A percentile compares a stretch with the other conserved stretches of the same genome.
These are phyloP conservation scores for Passalora sequoiae DNA, from an alignment of 2,329 filamentous ascomycete species.

Conservation along the genomic window DNA sequence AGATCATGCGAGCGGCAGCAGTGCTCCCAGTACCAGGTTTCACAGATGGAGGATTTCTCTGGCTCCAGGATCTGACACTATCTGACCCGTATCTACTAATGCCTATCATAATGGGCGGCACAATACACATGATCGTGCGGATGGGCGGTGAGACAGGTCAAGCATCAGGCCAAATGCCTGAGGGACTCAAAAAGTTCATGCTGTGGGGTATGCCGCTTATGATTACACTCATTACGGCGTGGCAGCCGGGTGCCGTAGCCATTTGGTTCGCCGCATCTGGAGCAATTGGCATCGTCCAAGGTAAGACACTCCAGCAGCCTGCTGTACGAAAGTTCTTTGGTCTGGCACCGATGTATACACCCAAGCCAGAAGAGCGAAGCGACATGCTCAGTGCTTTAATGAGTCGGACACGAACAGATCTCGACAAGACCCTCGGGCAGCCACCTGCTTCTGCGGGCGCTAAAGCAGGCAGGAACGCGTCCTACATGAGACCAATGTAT, in stretches of 20 bases:
- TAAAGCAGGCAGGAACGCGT: conserved; percentile 14
- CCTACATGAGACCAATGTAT: conserved; percentile 19
- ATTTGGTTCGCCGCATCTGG: conserved; percentile 55
- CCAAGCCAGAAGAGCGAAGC: conserved; percentile 12
- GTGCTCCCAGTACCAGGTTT: conserved; percentile 75
- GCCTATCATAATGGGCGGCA: conserved; percentile 45
- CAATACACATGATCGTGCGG: conserved; percentile 34
- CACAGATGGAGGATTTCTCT: conserved; percentile 63
- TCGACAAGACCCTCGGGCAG: conserved; percentile 4
- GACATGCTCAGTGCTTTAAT: conserved; percentile 5
- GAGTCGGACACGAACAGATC: no score
- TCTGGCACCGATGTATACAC: conserved; percentile 35
- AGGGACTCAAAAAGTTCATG: conserved; percentile 38
- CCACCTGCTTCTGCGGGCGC: conserved; percentile 2
- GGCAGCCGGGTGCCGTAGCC: conserved; percentile 55
- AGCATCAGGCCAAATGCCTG: conserved; percentile 21
- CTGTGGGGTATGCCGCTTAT: conserved; percentile 50
- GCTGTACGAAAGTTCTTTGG: conserved; percentile 36
- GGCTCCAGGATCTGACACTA: conserved; percentile 73
- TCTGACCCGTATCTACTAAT: conserved; percentile 74
- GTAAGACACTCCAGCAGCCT: conserved; percentile 35
- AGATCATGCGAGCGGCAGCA: conserved; percentile 68
- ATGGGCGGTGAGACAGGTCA: conserved; percentile 48
- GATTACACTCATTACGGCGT: conserved; percentile 50
- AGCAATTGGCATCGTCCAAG: conserved; percentile 38